These are phyloP conservation scores for Paraconiothyrium sp. DNA, from an alignment of 2,329 filamentous ascomycete genomes.

Conservation along the genomic window DNA sequence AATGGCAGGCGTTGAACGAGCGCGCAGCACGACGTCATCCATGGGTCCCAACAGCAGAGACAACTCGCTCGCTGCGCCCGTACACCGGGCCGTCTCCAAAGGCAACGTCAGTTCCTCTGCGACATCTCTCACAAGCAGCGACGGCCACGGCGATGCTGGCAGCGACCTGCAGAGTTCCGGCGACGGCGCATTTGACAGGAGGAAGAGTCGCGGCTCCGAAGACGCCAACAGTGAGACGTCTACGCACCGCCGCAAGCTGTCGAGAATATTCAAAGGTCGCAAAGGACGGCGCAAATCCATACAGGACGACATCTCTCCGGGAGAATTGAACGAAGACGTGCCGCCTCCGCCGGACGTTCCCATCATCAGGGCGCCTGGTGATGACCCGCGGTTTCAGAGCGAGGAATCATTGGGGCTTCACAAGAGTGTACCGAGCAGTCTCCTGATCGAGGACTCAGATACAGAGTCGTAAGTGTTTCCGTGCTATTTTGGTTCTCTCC, in stretches of 20 bases:
- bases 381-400: slow-evolving; percentile 40
- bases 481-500: slow-evolving; percentile 22
- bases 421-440: slow-evolving; percentile 59
- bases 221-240: slow-evolving; percentile 52
- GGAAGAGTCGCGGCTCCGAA: slow-evolving; percentile 53
- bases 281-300: slow-evolving; percentile 33
- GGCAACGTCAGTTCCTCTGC: slow-evolving; percentile 41
- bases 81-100: slow-evolving; percentile 30
- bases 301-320: slow-evolving; percentile 39
- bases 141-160: slow-evolving; percentile 31
- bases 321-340: slow-evolving; percentile 30
- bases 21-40: slow-evolving; percentile 34
- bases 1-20: slow-evolving; percentile 38
- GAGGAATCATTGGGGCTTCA: slow-evolving; percentile 54
- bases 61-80: slow-evolving; percentile 36
- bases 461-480: slow-evolving; percentile 56
- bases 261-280: slow-evolving; percentile 63
- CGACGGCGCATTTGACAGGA: slow-evolving; percentile 53
- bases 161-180: slow-evolving; percentile 39
- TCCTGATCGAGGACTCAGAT: slow-evolving; percentile 62
- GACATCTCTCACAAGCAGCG: slow-evolving; percentile 44
- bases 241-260: slow-evolving; percentile 56
- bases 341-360: slow-evolving; percentile 21
- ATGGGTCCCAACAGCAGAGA: slow-evolving; percentile 31
- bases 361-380: slow-evolving; percentile 24